These are phyloP conservation scores for Penicillium paneum DNA, from an alignment of 2,329 filamentous ascomycete species.

Conservation along the genomic window DNA sequence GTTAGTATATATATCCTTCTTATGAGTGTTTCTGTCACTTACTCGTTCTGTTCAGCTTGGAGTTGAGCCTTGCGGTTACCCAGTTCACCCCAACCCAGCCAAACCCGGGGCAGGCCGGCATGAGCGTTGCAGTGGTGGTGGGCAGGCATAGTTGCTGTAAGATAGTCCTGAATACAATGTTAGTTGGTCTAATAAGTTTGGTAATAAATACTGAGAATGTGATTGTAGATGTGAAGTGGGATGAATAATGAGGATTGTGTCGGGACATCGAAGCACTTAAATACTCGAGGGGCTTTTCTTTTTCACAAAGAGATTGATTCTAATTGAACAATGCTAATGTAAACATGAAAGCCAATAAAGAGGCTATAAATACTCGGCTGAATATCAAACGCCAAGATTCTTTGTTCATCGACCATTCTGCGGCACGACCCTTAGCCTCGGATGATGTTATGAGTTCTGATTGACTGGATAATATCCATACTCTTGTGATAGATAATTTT, in stretches of 20 bases:
- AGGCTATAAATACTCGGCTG: background rate
- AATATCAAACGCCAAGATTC: background rate
- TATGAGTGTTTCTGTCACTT: background rate
- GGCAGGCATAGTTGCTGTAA: background rate
- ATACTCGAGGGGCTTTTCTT: background rate
- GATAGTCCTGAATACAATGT: background rate
- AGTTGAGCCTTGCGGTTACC: conserved; percentile 4
- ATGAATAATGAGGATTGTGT: background rate
- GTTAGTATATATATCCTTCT: background rate
- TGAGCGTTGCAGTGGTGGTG: conserved; percentile 2
- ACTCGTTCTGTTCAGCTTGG: background rate
- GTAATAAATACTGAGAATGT: background rate
- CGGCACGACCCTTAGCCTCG: background rate
- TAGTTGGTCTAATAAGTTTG: background rate
- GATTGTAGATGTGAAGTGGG: background rate
- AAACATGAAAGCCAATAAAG: background rate
- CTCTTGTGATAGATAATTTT: background rate
- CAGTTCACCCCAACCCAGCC: conserved; percentile 7
- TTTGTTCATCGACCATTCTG: background rate
- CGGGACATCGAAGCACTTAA: background rate
- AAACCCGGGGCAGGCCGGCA: background rate
- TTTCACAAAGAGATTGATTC: background rate
- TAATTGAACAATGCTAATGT: background rate
- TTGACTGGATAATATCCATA: background rate
- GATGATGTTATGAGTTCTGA: background rate